A percentile compares a stretch with the other conserved stretches of the same genome.
These are phyloP conservation scores for Priceomyces fermenticarens DNA, from an alignment of 805 yeast species.

Conservation along the genomic window DNA sequence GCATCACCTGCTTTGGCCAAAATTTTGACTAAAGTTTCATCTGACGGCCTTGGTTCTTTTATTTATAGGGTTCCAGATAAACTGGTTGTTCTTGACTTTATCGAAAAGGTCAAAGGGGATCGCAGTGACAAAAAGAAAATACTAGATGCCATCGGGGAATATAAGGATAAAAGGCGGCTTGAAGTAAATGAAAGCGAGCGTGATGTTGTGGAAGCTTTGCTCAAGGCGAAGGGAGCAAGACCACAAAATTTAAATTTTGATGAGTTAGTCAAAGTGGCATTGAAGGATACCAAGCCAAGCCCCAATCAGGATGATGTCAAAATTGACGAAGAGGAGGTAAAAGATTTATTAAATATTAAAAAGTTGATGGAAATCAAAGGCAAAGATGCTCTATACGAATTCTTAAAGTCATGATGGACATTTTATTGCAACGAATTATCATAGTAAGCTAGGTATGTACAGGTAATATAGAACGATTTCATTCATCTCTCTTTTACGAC, in stretches of 20 bases:
- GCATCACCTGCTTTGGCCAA: slow-evolving; percentile 14
- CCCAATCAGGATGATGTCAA: slow-evolving; percentile 6
- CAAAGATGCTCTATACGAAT: slow-evolving; percentile 56
- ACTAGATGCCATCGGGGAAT: slow-evolving; percentile 18
- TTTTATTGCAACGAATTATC: slow-evolving; percentile 14
- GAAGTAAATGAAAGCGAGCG: slow-evolving; percentile 16
- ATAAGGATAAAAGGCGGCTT: slow-evolving; percentile 18
- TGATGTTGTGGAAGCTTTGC: slow-evolving; percentile 23
- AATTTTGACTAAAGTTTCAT: slow-evolving; percentile 17
- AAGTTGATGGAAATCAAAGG: slow-evolving; percentile 68
- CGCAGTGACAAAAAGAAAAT: slow-evolving; percentile 23
- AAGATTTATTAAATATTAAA: slow-evolving; percentile 54
- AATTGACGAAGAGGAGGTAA: slow-evolving; percentile 34
- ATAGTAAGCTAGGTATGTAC: slow-evolving; percentile 5
- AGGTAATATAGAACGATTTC: slow-evolving; percentile 1
- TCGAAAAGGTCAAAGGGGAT: slow-evolving; percentile 46
- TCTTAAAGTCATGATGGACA: slow-evolving; percentile 38
- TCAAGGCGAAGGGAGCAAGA: slow-evolving; percentile 26
- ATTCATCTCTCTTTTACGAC: background rate
- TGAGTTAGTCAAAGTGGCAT: slow-evolving; percentile 45
- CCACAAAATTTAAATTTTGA: slow-evolving; percentile 41
- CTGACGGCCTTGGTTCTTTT: slow-evolving; percentile 30
- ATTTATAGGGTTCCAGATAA: slow-evolving; percentile 67
- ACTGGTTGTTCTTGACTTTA: slow-evolving; percentile 66
- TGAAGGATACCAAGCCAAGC: slow-evolving; percentile 9